Base-by-base conservation (phyloP, 345 rosid genomes). In the Citropsis articulata region DNA sequence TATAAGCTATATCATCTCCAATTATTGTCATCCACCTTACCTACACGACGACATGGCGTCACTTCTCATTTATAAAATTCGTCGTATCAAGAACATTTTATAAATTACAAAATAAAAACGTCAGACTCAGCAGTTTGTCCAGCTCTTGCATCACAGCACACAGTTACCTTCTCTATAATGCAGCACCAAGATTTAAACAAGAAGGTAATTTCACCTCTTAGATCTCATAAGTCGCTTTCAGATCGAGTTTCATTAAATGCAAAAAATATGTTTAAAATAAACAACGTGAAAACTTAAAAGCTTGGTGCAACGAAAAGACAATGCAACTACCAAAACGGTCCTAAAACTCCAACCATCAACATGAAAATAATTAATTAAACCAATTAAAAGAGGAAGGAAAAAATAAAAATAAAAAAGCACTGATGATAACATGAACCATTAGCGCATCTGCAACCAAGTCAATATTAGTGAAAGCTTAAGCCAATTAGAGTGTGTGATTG, bases 251-350 rank as follows among this genome's bases (percentile, higher is more conserved):
- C 61, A 42, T 33, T 40, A 50, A 73, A 50, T 13, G 75, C 62
- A n/a, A n/a, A 50, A 50, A 45, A 27, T 7, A 71, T 7, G 22
- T 53, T 53, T 4, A 1, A 7, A 28, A 53, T 16, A 22, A 7
- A 76, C 8, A 66, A 53, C 28, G 16, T 38, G 50, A 21, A 48
- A 77, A 63, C 71, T 24, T 60, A 57, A 63, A 31, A 61, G 59
- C 66, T 72, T 67, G 81, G 68, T 81, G 70, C 80, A 59, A 66
- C 50, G 86, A 85, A 78, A 82, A 74, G 88, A 88, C 91, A 75
- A 81, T 45, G 75, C 88, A 91, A 85, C 89, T 68, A 84, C 86
- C 88, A 66, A 84, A 85, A 85, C 87, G 81, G 83, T 86, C 83
- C 28, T 78, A 67, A 67, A 31, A 69, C 57, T 62, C 67, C 30